phyloP scores from a whole-genome alignment of 371 early-diverging fungal genomes.

The Actinomortierella wolfii region DNA sequence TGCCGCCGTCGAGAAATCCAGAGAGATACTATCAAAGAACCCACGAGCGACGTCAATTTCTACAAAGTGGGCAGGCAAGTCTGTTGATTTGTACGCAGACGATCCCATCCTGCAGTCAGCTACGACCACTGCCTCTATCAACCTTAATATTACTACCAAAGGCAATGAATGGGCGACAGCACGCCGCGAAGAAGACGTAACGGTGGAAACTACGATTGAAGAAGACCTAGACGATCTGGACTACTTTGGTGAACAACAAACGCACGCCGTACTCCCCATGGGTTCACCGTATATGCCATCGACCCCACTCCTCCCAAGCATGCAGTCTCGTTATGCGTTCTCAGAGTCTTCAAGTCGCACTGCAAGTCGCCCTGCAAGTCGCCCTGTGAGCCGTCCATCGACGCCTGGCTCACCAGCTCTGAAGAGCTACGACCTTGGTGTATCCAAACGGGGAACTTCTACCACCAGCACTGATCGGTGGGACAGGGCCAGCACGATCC shows the following conservation, averaged over 20 bases:
- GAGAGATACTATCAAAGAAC: conserved; percentile 26
- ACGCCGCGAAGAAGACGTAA: conserved; percentile 45
- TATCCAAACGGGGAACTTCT: conserved; percentile 12
- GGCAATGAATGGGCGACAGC: background rate
- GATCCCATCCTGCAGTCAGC: conserved; percentile 23
- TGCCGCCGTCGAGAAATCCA: conserved; percentile 30
- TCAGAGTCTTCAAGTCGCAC: conserved; percentile 41
- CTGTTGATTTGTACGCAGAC: conserved; percentile 16
- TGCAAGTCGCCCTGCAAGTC: conserved; percentile 5
- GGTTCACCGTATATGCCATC: conserved; percentile 45
- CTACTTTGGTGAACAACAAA: conserved; percentile 37
- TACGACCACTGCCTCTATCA: background rate
- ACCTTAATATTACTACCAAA: background rate
- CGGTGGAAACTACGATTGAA: conserved; percentile 55
- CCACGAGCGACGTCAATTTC: conserved; percentile 25
- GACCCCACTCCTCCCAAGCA: conserved; percentile 17
- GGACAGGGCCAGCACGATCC: too few species aligned
- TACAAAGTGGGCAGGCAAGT: too few species aligned
- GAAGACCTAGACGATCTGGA: conserved; percentile 48
- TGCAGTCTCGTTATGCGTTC: conserved; percentile 13
- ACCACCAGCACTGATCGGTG: too few species aligned
- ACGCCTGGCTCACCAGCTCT: conserved; percentile 39
- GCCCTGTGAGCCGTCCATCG: conserved; percentile 24
- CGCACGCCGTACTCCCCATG: conserved; percentile 18
- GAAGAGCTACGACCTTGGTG: conserved; percentile 27